A percentile compares a stretch with the other conserved stretches of the same genome.
Evolutionary conservation across 1,139 yeast species (phyloP).

Genomic region (Debaryomyces coudertii): DNA sequence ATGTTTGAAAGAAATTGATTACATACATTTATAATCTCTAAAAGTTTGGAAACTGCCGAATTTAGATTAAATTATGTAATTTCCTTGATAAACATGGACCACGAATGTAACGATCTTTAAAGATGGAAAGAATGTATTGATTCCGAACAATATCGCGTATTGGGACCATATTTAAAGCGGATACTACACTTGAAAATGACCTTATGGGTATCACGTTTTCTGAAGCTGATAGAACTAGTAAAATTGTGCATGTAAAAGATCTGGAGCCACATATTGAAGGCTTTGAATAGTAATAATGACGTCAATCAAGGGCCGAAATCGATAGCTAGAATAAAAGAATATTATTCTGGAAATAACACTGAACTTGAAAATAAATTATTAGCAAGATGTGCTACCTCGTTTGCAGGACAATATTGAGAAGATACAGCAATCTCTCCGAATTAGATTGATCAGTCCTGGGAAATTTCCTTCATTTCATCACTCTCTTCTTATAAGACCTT

Average conservation of each 20-base stretch:
- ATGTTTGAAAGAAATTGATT: slow-evolving; percentile 23
- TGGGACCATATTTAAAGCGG: slow-evolving; percentile 16
- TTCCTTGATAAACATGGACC: slow-evolving; percentile 24
- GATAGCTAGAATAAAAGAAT: not conserved
- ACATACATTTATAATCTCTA: slow-evolving; percentile 22
- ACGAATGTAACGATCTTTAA: slow-evolving; percentile 14
- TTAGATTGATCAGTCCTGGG: not conserved
- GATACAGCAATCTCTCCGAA: not conserved
- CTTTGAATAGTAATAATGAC: slow-evolving; percentile 11
- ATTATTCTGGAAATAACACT: slow-evolving; percentile 3
- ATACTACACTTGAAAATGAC: slow-evolving; percentile 13
- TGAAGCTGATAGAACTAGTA: slow-evolving; percentile 25
- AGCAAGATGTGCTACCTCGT: slow-evolving; percentile 18
- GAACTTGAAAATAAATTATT: slow-evolving; percentile 15
- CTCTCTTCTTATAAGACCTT: no score
- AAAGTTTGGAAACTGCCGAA: slow-evolving; percentile 11
- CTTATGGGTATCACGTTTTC: slow-evolving; percentile 25
- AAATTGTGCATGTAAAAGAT: slow-evolving; percentile 22
- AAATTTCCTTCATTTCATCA: not conserved
- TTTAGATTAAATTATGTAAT: slow-evolving; percentile 23
- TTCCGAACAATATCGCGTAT: slow-evolving; percentile 26
- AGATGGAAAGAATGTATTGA: slow-evolving; percentile 25
- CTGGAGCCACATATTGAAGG: slow-evolving; percentile 17
- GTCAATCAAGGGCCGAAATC: not conserved
- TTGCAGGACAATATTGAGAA: slow-evolving; percentile 19